These are phyloP conservation scores for Acarospora socialis DNA, from an alignment of 2,329 filamentous ascomycete genomes.

Conservation along the genomic window DNA sequence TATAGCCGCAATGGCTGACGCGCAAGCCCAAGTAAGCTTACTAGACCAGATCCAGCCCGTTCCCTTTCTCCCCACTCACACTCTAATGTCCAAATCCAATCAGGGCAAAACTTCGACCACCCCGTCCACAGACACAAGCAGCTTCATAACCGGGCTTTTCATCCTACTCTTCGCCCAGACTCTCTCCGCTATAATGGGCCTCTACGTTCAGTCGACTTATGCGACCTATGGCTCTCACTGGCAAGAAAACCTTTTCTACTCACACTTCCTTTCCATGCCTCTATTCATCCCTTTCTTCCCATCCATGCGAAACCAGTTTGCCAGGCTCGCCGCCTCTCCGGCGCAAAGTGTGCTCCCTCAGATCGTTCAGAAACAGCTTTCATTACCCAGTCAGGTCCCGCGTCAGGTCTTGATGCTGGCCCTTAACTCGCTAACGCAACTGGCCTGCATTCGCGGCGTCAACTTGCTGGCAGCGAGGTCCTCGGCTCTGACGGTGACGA, in stretches of 20 bases:
- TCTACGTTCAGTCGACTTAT: conserved; percentile 90
- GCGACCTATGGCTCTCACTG: conserved; percentile 73
- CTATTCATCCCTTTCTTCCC: conserved; percentile 32
- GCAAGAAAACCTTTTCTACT: conserved; percentile 95
- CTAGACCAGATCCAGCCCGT: conserved; percentile 12
- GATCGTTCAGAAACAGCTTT: conserved; percentile 16
- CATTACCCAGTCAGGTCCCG: conserved; percentile 34
- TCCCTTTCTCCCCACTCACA: conserved; percentile 7
- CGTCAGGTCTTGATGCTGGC: conserved; percentile 57
- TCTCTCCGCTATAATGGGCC: conserved; percentile 82
- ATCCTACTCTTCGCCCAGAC: conserved; percentile 81
- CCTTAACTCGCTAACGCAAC: conserved; percentile 77
- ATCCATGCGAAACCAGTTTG: conserved; percentile 14
- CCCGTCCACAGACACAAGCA: conserved; percentile 24
- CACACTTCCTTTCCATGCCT: conserved; percentile 38
- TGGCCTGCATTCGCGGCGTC: conserved; percentile 88
- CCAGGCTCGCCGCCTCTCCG: conserved; percentile 17
- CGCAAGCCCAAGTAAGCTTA: conserved; percentile 56
- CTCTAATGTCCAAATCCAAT: conserved; percentile 26
- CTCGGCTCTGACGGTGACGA: conserved; percentile 87
- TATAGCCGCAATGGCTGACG: conserved; percentile 78
- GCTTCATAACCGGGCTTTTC: conserved; percentile 55
- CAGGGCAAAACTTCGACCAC: conserved; percentile 14
- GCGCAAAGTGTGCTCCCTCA: conserved; percentile 5
- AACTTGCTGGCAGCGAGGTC: conserved; percentile 83